Evolutionary conservation across 306 rosid genomes (phyloP).

Genomic region (Fragaria nilgerrensis): DNA sequence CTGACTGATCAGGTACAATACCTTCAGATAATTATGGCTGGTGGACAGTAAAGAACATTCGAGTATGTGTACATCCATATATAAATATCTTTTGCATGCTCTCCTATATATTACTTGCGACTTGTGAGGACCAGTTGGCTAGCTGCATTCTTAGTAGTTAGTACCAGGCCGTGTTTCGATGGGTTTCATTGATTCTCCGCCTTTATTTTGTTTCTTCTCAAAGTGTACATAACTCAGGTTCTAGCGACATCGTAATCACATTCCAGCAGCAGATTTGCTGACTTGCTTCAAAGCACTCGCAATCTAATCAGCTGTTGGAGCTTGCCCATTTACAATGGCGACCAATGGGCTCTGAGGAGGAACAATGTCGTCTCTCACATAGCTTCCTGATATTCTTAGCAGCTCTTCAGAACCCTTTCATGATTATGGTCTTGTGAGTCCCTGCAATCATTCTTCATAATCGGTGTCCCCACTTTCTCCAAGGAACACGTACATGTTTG

Average conservation of each 20-base stretch:
- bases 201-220: too few species aligned
- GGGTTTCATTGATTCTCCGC: too few species aligned
- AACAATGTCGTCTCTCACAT: constrained; percentile 60
- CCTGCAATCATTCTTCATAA: constrained; percentile 85
- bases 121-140: too few species aligned
- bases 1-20: too few species aligned
- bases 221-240: background rate
- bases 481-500: constrained; percentile 76
- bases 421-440: constrained; percentile 70
- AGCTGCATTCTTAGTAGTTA: too few species aligned
- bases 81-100: too few species aligned
- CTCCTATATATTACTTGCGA: too few species aligned
- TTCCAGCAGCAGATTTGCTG: constrained; percentile 34
- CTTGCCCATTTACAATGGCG: constrained; percentile 21
- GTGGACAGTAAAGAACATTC: too few species aligned
- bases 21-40: too few species aligned
- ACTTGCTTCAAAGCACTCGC: constrained; percentile 39
- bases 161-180: too few species aligned
- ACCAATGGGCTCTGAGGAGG: constrained; percentile 65
- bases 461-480: constrained; percentile 90
- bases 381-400: constrained; percentile 74
- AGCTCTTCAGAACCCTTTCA: constrained; percentile 63
- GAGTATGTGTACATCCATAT: too few species aligned
- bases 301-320: constrained; percentile 36
- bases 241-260: constrained; percentile 2